Evolutionary conservation across 1,139 yeast genomes (phyloP), one percentile per base, ranked within the genome.

Genomic region (Blastobotrys petasosporus): DNA sequence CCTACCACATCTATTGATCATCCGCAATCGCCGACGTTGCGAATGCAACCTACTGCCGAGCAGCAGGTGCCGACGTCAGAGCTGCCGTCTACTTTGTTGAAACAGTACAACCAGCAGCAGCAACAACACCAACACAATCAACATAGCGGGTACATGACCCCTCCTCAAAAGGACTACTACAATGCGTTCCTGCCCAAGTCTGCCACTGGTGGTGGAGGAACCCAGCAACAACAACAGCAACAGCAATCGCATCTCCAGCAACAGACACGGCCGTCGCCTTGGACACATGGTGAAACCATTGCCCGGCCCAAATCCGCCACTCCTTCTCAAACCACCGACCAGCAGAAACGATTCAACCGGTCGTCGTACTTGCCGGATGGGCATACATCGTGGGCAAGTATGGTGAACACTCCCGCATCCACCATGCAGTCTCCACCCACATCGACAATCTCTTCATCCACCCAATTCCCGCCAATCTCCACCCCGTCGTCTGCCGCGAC

Each of bases 291-390:
- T 43, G 40, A 61, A 54, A 23, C 37, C 37, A 59, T 59, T 41
- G 51, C 51, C 41, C 55, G 64, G 4, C 64, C 64, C 10, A 59
- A 58, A 42, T 55, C 60, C 3, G 63, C 63, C 4, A 39, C 49
- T 29, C 44, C 41, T 2, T 39, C 36, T 15, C 41, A 25, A 37
- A 37, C 37, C 23, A 44, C 35, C 28, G 28, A 15, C 28, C 17
- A 15, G 37, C 29, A 17, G 7, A 10, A 17, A 28, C 23, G 20
- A 23, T 34, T 34, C 37, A 15, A 43, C 39, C 11, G 34, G 35
- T 34, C 38, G 4, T 11, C 31, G 15, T 55, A 53, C 38, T 46
- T 56, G 10, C 57, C 56, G 7, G 59, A 55, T 23, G 50, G 54
- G 11, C 46, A 45, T 34, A 39, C 54, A 6, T 56, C 55, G 33